Conservation (phyloP, 371 early-diverging fungal species). For the Apophysomyces ossiformis region DNA sequence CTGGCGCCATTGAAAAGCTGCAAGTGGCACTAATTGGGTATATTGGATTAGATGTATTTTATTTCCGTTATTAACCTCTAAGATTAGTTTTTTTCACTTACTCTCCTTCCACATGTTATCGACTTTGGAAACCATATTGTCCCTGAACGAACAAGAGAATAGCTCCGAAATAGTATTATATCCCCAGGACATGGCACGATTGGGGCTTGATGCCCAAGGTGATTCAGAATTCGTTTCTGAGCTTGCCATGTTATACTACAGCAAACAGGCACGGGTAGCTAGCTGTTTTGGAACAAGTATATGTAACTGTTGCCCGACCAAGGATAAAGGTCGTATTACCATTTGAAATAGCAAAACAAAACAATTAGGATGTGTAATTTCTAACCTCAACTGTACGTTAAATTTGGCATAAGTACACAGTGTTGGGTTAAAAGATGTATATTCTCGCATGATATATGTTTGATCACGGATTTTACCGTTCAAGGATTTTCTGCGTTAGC, state of each 20-base stretch:
- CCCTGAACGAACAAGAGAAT: constrained; percentile 28
- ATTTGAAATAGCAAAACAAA: neutral
- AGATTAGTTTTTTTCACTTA: constrained; percentile 46
- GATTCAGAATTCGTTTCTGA: constrained; percentile 49
- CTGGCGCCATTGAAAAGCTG: constrained; percentile 15
- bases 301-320: constrained; percentile 8
- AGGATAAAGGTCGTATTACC: constrained; percentile 16
- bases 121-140: constrained; percentile 34
- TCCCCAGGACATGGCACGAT: constrained; percentile 45
- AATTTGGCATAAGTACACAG: too few relatives aligned
- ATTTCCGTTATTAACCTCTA: too few relatives aligned
- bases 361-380: too few relatives aligned
- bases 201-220: constrained; percentile 49
- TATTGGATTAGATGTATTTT: too few relatives aligned
- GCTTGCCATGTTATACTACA: constrained; percentile 49
- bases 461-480: too few relatives aligned
- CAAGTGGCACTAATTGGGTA: constrained; percentile 24
- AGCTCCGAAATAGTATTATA: constrained; percentile 24
- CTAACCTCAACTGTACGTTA: too few relatives aligned
- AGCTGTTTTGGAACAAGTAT: constrained; percentile 19
- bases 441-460: too few relatives aligned
- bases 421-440: too few relatives aligned
- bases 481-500: too few relatives aligned
- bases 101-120: constrained; percentile 37
- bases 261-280: constrained; percentile 32